phyloP scores from a whole-genome alignment of 345 rosid genomes.

The Fremontodendron californicum region DNA sequence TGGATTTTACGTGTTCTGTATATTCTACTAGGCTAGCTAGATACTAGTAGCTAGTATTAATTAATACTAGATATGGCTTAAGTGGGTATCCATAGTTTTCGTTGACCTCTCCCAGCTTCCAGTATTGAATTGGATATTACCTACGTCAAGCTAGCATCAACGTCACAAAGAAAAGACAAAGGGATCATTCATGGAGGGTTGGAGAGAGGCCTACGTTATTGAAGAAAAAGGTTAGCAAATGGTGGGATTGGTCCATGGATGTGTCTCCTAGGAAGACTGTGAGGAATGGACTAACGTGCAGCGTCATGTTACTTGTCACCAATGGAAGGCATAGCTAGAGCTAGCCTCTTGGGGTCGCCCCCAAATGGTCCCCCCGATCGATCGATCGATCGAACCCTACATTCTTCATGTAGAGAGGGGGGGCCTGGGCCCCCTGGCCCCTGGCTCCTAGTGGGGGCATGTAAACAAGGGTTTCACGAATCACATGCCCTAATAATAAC shows the following conservation, averaged over 20 bases:
- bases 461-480: constrained; percentile 32
- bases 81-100: constrained; percentile 15
- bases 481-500: constrained; percentile 39
- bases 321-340: constrained; percentile 4
- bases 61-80: not conserved
- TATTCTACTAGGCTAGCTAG: not conserved
- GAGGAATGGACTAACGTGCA: constrained; percentile 48
- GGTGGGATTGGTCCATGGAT: constrained; percentile 14
- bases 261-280: constrained; percentile 45
- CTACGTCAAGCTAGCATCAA: constrained; percentile 3
- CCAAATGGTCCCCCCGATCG: constrained; percentile 18
- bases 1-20: constrained; percentile 4
- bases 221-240: constrained; percentile 30
- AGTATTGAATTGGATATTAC: not conserved
- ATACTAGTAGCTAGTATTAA: not conserved
- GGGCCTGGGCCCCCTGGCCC: not conserved
- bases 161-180: constrained; percentile 15
- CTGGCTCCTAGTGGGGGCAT: constrained; percentile 35
- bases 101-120: constrained; percentile 23
- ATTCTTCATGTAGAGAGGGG: not conserved
- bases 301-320: constrained; percentile 48
- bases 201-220: constrained; percentile 29
- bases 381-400: constrained; percentile 5
- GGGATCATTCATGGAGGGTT: constrained; percentile 13
- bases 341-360: not conserved